phyloP scores from a whole-genome alignment of 1,139 yeast genomes.

The Candida glucosophila region DNA sequence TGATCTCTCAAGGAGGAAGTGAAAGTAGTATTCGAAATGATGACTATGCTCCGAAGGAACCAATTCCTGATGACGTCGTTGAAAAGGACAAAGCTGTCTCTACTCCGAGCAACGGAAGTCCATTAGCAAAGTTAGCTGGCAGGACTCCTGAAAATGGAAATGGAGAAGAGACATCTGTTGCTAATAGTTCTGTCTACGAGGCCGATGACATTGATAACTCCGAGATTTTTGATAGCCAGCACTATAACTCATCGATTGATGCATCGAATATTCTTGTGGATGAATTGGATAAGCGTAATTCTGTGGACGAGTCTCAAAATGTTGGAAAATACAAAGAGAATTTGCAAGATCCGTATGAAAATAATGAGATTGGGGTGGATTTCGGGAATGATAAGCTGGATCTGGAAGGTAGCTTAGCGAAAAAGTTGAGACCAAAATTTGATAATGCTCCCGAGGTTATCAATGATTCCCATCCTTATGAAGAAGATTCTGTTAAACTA shows the following conservation, averaged over 20 bases:
- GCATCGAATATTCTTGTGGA: slow-evolving; percentile 14
- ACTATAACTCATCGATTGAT: slow-evolving; percentile 11
- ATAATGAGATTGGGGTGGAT: no score
- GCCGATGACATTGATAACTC: slow-evolving; percentile 1
- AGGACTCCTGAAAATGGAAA: no score
- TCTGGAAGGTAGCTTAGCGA: slow-evolving; percentile 17
- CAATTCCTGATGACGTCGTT: no score
- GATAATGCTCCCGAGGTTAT: slow-evolving; percentile 23
- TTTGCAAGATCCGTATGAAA: no score
- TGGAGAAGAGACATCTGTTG: slow-evolving; percentile 1
- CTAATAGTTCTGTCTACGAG: not conserved
- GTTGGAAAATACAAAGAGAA: no score
- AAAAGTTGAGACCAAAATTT: slow-evolving; percentile 24
- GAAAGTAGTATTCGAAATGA: not conserved
- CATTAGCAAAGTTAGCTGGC: not conserved
- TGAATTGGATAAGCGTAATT: no score
- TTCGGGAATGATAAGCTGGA: slow-evolving; percentile 7
- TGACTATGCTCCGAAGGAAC: no score
- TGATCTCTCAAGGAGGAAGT: not conserved
- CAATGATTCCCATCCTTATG: slow-evolving; percentile 6
- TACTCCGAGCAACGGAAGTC: not conserved
- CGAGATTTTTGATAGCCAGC: slow-evolving; percentile 2
- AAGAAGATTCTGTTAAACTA: no score
- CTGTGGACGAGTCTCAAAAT: no score
- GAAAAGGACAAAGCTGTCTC: no score